Conservation (phyloP, 306 rosid genomes). For the Oxytropis ochrocephala region DNA sequence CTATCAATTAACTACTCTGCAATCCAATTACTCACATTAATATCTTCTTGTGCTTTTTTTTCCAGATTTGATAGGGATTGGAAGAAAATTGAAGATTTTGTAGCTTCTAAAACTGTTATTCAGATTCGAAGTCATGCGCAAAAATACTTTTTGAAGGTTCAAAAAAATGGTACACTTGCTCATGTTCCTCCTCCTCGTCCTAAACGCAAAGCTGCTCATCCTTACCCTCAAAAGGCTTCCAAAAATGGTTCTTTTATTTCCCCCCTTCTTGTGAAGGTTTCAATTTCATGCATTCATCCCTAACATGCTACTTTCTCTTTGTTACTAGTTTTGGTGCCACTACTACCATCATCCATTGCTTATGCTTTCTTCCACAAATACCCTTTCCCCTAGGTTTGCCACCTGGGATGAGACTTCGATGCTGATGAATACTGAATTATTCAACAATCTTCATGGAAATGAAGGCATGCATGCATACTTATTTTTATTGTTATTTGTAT, state of each 20-base stretch:
- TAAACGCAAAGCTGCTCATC: constrained; percentile 91
- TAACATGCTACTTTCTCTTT: constrained; percentile 21
- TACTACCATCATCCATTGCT: constrained; percentile 65
- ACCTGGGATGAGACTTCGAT: constrained; percentile 71
- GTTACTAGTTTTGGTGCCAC: constrained; percentile 62
- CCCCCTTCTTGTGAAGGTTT: no score
- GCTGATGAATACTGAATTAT: constrained; percentile 40
- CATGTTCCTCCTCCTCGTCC: constrained; percentile 99
- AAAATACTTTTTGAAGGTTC: constrained; percentile 85
- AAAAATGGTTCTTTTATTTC: constrained; percentile 54
- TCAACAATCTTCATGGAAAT: no score
- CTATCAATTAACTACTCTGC: neutral
- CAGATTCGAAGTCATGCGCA: constrained; percentile 98
- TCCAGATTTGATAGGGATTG: constrained; percentile 92
- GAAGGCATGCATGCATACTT: constrained; percentile 58
- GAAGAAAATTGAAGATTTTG: constrained; percentile 96
- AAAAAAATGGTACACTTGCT: constrained; percentile 73
- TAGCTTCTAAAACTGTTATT: constrained; percentile 89
- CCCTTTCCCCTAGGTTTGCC: constrained; percentile 43
- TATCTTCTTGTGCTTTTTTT: neutral
- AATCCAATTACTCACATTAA: neutral
- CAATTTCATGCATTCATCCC: constrained; percentile 4
- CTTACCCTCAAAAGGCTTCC: constrained; percentile 90
- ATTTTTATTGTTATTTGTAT: neutral
- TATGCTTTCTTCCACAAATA: constrained; percentile 55